Percentiles rank a stretch among this genome's conserved stretches.
These are phyloP conservation scores for Austroboletus novae-zelandiae DNA, from an alignment of 1,284 basidiomycete species.

Conservation along the genomic window DNA sequence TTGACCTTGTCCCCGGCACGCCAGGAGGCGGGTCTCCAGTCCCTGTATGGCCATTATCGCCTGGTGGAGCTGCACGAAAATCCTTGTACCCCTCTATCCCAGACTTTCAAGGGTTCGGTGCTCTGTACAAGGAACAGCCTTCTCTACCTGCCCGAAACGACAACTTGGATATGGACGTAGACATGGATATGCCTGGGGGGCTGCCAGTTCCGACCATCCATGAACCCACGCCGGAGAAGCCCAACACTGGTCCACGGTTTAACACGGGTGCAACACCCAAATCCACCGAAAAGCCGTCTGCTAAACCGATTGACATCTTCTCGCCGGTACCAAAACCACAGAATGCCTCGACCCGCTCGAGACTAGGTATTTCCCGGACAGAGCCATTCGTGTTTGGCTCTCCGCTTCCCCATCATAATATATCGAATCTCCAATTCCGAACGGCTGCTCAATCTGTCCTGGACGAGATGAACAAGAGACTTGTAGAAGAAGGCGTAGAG, in stretches of 20 bases:
- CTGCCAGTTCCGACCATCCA: constrained; percentile 18
- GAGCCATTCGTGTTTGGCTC: constrained; percentile 73
- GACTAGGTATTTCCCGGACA: constrained; percentile 25
- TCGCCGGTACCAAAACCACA: constrained; percentile 32
- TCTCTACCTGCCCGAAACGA: constrained; percentile 17
- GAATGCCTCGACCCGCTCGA: constrained; percentile 18
- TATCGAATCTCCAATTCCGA: constrained; percentile 61
- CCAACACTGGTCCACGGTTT: constrained; percentile 7
- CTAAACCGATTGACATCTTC: constrained; percentile 35
- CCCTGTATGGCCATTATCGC: constrained; percentile 47
- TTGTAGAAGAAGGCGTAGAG: constrained; percentile 48
- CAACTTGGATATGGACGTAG: constrained; percentile 32
- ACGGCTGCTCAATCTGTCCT: constrained; percentile 61
- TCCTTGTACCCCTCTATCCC: constrained; percentile 55
- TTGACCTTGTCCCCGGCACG: constrained; percentile 61
- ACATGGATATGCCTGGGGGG: constrained; percentile 35
- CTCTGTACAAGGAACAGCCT: constrained; percentile 13
- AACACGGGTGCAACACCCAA: constrained; percentile 29
- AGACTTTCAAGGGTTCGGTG: constrained; percentile 35
- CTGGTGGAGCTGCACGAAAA: constrained; percentile 26
- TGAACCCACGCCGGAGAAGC: constrained; percentile 19
- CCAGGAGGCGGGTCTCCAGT: constrained; percentile 38
- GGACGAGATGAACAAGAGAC: constrained; percentile 74
- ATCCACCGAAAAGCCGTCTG: constrained; percentile 31
- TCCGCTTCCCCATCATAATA: constrained; percentile 55